Evolutionary conservation across 75 land plant species (phyloP).

Genomic region (Sequoiadendron giganteum): DNA sequence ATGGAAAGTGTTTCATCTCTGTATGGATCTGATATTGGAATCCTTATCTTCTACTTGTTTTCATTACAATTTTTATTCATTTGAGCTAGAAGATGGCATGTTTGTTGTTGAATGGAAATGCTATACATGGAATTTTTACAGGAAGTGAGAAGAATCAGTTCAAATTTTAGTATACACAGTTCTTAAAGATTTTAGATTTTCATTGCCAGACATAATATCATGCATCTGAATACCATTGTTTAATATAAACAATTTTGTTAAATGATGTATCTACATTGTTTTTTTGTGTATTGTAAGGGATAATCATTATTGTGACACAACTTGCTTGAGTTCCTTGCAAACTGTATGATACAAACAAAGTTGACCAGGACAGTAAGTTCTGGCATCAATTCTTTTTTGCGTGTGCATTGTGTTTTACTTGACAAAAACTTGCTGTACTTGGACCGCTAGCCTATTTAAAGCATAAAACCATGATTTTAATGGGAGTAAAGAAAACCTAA

Average conservation of each 20-base stretch:
- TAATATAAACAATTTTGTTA: too few relatives aligned
- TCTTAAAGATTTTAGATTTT: not conserved
- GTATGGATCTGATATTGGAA: not conserved
- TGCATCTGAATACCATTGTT: too few relatives aligned
- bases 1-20: not conserved
- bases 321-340: not conserved
- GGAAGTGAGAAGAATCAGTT: not conserved
- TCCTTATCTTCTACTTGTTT: not conserved
- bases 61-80: not conserved
- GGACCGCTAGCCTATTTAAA: not conserved
- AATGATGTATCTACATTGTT: not conserved
- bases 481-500: too few relatives aligned
- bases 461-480: too few relatives aligned
- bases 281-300: not conserved
- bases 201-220: not conserved
- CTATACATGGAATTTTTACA: not conserved
- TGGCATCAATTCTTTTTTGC: not conserved
- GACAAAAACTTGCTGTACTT: not conserved
- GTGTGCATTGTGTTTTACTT: not conserved
- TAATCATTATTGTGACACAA: not conserved
- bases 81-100: not conserved
- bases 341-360: not conserved
- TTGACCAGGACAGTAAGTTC: not conserved
- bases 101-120: not conserved
- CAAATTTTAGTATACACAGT: not conserved